phyloP scores from a whole-genome alignment of 2,329 filamentous ascomycete species.

The Sclerotinia spermophila region DNA sequence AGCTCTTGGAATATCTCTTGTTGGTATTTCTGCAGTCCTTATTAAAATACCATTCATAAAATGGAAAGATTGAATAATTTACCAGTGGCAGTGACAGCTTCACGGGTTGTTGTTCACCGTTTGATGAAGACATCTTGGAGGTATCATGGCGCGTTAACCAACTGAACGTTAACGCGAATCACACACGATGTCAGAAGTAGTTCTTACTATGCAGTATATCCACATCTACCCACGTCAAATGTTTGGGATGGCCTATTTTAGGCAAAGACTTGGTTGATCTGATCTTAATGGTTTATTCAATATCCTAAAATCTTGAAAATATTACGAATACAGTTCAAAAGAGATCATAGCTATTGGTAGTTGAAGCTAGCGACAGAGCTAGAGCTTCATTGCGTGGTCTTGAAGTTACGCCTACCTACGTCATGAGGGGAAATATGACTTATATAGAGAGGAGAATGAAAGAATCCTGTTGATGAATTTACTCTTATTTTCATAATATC shows the following conservation, averaged over 20 bases:
- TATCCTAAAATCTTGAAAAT: background rate
- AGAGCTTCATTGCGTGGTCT: background rate
- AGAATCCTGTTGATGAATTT: background rate
- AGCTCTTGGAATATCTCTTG: conserved; percentile 92
- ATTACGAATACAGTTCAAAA: background rate
- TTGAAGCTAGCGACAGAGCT: background rate
- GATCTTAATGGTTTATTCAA: background rate
- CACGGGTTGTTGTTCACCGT: conserved; percentile 60
- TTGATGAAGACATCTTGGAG: conserved; percentile 36
- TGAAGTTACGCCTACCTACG: conserved; percentile 8
- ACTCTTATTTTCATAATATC: background rate
- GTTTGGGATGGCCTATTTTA: background rate
- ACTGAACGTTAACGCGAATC: conserved; percentile 6
- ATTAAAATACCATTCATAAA: conserved; percentile 21
- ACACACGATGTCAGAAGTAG: conserved; percentile 13
- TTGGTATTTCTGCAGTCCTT: conserved; percentile 69
- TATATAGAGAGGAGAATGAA: conserved; percentile 14
- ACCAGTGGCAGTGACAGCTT: conserved; percentile 77
- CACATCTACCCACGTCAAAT: background rate
- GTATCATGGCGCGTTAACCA: conserved; percentile 26
- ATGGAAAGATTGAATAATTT: conserved; percentile 24
- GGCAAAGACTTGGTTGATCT: background rate
- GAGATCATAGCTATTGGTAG: background rate
- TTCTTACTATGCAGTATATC: background rate
- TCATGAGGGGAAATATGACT: conserved; percentile 16